Percentiles rank a stretch among this genome's conserved stretches.
phyloP scores from a whole-genome alignment of 768 basidiomycete species.

The Ephemerocybe angulata region DNA sequence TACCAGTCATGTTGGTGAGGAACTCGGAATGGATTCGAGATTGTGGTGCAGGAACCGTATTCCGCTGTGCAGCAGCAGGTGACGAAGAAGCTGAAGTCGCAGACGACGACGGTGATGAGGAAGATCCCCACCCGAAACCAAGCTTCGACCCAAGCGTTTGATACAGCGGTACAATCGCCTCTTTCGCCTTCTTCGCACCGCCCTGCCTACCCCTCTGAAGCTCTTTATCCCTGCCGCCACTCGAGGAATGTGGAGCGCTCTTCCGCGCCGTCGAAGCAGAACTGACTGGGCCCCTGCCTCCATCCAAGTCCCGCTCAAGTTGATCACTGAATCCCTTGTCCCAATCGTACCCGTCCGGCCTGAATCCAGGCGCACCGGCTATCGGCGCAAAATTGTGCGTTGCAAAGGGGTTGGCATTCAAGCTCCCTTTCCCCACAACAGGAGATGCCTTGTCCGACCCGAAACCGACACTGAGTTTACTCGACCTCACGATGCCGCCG shows the following conservation, averaged over 20 bases:
- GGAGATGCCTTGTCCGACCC: background rate
- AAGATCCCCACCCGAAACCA: background rate
- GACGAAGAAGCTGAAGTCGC: background rate
- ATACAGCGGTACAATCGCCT: background rate
- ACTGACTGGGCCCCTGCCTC: no score
- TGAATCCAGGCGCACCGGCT: conserved; percentile 75
- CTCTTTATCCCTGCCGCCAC: no score
- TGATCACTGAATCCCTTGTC: conserved; percentile 60
- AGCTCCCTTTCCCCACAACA: background rate
- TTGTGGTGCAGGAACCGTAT: background rate
- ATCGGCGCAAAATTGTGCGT: conserved; percentile 42
- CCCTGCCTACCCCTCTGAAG: background rate
- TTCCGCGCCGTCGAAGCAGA: conserved; percentile 13
- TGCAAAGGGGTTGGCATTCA: conserved; percentile 31
- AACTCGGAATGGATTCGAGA: background rate
- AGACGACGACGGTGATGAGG: background rate
- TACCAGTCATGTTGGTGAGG: background rate
- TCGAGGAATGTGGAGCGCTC: background rate
- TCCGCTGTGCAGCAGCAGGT: background rate
- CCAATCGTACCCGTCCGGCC: conserved; percentile 61
- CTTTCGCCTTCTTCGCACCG: background rate
- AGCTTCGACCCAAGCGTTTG: background rate
- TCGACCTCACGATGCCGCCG: no score
- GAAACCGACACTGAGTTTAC: no score
- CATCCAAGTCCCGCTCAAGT: conserved; percentile 37